A percentile compares a stretch with the other conserved stretches of the same genome.
These are phyloP conservation scores for Akanthomyces uredinophilus DNA, from an alignment of 2,329 filamentous ascomycete species.

Conservation along the genomic window DNA sequence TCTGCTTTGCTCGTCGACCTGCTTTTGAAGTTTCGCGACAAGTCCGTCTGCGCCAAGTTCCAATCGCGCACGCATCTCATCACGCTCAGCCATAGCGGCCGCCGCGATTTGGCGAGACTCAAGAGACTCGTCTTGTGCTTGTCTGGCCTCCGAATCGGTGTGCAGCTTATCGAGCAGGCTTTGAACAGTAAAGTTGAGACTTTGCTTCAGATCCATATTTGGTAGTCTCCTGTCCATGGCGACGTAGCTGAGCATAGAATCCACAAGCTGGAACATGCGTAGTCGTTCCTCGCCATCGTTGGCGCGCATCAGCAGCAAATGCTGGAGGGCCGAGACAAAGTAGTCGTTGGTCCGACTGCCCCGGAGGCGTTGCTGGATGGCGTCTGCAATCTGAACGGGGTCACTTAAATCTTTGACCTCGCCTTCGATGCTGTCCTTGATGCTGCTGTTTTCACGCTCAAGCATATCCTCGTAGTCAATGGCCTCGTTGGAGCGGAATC, in stretches of 20 bases:
- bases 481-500: conserved; percentile 87
- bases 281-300: conserved; percentile 88
- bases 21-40: conserved; percentile 86
- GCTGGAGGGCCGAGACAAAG: conserved; percentile 91
- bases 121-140: conserved; percentile 84
- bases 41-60: conserved; percentile 90
- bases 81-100: conserved; percentile 89
- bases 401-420: conserved; percentile 91
- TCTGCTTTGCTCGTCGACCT: conserved; percentile 85
- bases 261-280: conserved; percentile 94
- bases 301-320: conserved; percentile 86
- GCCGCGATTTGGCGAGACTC: conserved; percentile 91
- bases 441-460: conserved; percentile 83
- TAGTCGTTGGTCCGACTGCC: conserved; percentile 89
- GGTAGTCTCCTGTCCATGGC: conserved; percentile 94
- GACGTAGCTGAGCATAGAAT: conserved; percentile 98
- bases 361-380: conserved; percentile 78
- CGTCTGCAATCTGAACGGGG: conserved; percentile 87
- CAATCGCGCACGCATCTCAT: conserved; percentile 85
- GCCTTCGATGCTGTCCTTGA: conserved; percentile 80
- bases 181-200: conserved; percentile 95
- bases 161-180: conserved; percentile 91
- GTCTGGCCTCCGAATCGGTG: conserved; percentile 89
- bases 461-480: conserved; percentile 98
- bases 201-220: conserved; percentile 97